phyloP scores from a whole-genome alignment of 495 filamentous ascomycete species.

The Penicillium atrosanguineum region DNA sequence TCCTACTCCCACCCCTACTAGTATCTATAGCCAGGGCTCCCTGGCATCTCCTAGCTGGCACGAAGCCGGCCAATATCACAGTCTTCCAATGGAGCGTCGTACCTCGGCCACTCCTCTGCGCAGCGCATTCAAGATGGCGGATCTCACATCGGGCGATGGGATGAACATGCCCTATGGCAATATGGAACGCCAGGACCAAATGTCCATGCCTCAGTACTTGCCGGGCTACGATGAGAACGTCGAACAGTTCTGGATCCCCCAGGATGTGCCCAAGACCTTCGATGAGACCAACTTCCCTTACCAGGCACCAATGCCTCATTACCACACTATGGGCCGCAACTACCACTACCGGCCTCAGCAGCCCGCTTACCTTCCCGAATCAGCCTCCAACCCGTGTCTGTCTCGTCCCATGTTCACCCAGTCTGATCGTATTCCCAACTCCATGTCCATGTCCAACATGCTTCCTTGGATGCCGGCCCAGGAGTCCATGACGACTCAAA shows the following conservation, averaged over 20 bases:
- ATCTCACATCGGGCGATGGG: constrained; percentile 33
- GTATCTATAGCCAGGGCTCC: constrained; percentile 43
- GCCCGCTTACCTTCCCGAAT: constrained; percentile 39
- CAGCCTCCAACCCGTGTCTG: constrained; percentile 41
- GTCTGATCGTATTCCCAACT: constrained; percentile 37
- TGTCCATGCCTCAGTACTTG: constrained; percentile 40
- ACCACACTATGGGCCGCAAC: constrained; percentile 37
- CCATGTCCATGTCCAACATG: constrained; percentile 46
- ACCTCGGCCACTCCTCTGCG: constrained; percentile 38
- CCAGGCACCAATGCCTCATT: constrained; percentile 37
- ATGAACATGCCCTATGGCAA: constrained; percentile 34
- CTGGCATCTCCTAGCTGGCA: constrained; percentile 44
- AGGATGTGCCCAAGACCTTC: constrained; percentile 41
- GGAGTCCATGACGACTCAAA: constrained; percentile 40
- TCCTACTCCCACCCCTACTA: constrained; percentile 44
- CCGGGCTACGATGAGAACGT: constrained; percentile 44
- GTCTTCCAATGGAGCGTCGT: constrained; percentile 31
- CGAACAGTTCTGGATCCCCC: constrained; percentile 44
- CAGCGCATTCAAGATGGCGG: constrained; percentile 39
- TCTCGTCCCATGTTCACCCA: constrained; percentile 47
- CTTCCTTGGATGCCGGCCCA: constrained; percentile 38
- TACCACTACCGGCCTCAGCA: constrained; percentile 38
- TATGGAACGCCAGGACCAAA: constrained; percentile 39
- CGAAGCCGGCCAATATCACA: constrained; percentile 32
- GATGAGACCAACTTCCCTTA: constrained; percentile 35